Evolutionary conservation across 2,329 filamentous ascomycete species (phyloP).

Genomic region (Arthrobotrys pseudoclavata): DNA sequence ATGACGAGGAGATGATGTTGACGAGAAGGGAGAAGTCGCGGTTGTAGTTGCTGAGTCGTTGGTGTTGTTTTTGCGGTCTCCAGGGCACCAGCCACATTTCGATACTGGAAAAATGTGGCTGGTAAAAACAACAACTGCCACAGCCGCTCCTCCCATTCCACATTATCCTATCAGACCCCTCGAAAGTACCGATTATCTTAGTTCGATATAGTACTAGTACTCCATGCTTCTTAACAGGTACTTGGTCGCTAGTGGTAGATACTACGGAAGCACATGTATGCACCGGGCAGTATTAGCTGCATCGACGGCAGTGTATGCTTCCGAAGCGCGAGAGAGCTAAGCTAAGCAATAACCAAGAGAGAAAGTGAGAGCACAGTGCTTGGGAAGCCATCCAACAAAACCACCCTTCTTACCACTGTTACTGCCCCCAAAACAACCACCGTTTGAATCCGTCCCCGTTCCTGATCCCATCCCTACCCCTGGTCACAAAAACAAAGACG

Average conservation of each 20-base stretch:
- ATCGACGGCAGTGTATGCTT: slow-evolving; percentile 11
- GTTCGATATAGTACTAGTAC: too few species aligned
- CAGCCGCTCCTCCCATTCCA: neutral
- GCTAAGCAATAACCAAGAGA: neutral
- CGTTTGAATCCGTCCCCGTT: neutral
- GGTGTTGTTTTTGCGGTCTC: slow-evolving; percentile 57
- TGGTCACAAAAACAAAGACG: neutral
- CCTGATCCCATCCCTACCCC: neutral
- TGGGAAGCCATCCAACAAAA: slow-evolving; percentile 22
- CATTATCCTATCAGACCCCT: neutral
- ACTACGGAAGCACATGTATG: too few species aligned
- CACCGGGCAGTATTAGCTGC: neutral
- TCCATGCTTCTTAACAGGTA: neutral
- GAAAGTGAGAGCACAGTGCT: neutral
- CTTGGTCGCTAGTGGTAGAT: neutral
- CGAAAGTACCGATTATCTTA: neutral
- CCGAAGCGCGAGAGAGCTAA: neutral
- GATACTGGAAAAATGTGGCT: slow-evolving; percentile 8
- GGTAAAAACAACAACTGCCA: neutral
- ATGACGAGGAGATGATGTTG: neutral
- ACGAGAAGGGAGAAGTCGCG: slow-evolving; percentile 16
- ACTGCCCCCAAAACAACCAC: slow-evolving; percentile 8
- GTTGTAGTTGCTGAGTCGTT: slow-evolving; percentile 2
- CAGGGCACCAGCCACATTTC: slow-evolving; percentile 49
- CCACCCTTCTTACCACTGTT: neutral